Percentiles rank a stretch among this genome's conserved stretches.
Conservation (phyloP, 139 green algal species). For the Parachlorella kessleri region DNA sequence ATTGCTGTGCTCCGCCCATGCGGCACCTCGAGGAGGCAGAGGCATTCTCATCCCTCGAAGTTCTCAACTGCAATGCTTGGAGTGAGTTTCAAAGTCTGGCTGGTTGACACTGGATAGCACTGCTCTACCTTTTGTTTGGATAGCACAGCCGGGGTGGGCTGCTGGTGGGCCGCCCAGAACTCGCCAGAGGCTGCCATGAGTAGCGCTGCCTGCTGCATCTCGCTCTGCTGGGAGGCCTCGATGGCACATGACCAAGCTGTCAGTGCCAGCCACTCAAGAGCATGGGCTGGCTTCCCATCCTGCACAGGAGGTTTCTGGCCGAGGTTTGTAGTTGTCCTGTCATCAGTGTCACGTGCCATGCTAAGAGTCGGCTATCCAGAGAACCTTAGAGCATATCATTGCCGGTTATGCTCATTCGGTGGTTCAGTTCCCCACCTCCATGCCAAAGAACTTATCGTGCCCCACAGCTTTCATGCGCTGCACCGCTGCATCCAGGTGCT, state of each 20-base stretch:
- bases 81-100: too few species aligned
- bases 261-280: slow-evolving; percentile 7
- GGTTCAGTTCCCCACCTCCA: too few species aligned
- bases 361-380: too few species aligned
- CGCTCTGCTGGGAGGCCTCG: background rate
- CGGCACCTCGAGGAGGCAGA: too few species aligned
- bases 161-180: background rate
- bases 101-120: slow-evolving; percentile 4
- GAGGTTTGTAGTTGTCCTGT: too few species aligned
- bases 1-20: too few species aligned
- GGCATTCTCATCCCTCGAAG: too few species aligned
- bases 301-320: background rate
- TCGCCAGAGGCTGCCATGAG: slow-evolving; percentile 23
- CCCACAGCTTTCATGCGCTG: slow-evolving; percentile 16
- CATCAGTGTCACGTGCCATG: too few species aligned
- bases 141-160: background rate
- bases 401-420: too few species aligned
- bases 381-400: too few species aligned
- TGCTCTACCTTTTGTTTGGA: slow-evolving; percentile 8
- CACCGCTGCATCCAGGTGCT: background rate
- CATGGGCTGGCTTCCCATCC: background rate
- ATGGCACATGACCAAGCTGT: background rate
- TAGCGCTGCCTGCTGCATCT: slow-evolving; percentile 10
- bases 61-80: too few species aligned
- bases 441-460: background rate